Base-by-base conservation (phyloP, 2,329 filamentous ascomycete genomes). In the Claviceps quebecensis region DNA sequence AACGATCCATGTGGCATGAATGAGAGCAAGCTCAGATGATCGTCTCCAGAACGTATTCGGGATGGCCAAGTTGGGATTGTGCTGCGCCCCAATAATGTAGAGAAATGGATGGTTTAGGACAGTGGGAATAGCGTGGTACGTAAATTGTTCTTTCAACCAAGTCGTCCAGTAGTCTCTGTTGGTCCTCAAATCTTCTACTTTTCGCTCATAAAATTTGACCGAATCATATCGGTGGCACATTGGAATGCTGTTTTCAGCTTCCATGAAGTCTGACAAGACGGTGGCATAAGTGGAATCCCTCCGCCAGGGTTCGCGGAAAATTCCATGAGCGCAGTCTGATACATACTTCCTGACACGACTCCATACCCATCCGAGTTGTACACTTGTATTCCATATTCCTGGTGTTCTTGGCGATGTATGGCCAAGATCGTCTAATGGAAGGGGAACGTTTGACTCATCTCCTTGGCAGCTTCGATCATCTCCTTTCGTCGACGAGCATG, bases 21-120 rank as follows among this genome's bases (percentile, higher is more conserved):
- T 60, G 1, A 77, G 59, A 0, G 73, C 74, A 13, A 74, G 59
- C 55, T 77, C 74, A 0, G 72, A 75, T 0, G 73, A 76, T 3
- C 72, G 60, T 41, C 72, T 65, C 74, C 74, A 77, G 52, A 77
- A 77, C 0, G 72, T 74, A 51, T 77, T 77, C 0, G 74, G 74
- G 5, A 76, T 75, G 0, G 70, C 70, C 29, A 76, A 58, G 46
- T 76, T 75, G 3, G 69, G 67, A 48, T 75, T 76, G 59, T 74
- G 69, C 54, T 75, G 72, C 1, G 73, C 72, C 2, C 71, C 72
- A 13, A 74, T 66, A 14, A 75, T 75, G 57, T 76, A 76, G 7
- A 77, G 64, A 53, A 77, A 76, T 0, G 74, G 74, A 51, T 77
- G 74, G 56, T 77, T 76, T 38, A 77, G 59, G 2, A 76, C 70